Percentiles rank a stretch among this genome's conserved stretches.
Evolutionary conservation across 352 stramenopile genomes (phyloP).

Genomic region (Aphanomyces astaci): DNA sequence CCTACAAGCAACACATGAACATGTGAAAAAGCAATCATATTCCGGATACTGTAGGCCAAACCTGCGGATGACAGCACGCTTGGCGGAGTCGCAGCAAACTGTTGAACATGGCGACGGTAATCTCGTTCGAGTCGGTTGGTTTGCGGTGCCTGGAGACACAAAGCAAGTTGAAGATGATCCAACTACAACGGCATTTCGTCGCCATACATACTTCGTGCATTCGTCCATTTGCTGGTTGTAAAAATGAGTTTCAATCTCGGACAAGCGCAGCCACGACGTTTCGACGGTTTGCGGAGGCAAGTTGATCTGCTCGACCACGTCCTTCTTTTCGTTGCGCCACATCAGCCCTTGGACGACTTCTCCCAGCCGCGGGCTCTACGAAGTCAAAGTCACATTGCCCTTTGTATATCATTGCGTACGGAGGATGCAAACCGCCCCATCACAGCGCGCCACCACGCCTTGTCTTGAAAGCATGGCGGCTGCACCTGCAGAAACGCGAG

Average conservation of each 20-base stretch:
- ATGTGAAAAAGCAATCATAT: conserved; percentile 14
- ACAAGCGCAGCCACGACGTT: conserved; percentile 58
- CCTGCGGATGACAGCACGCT: conserved; percentile 89
- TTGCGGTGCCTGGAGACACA: conserved; percentile 36
- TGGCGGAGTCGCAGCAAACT: conserved; percentile 79
- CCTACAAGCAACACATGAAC: conserved; percentile 22
- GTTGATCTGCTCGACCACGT: conserved; percentile 56
- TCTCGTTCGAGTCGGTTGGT: conserved; percentile 25
- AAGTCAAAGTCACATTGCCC: too few relatives aligned
- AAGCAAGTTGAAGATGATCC: too few relatives aligned
- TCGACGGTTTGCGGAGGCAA: conserved; percentile 51
- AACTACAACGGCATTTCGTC: too few relatives aligned
- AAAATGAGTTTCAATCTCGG: conserved; percentile 66
- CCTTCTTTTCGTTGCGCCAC: conserved; percentile 72
- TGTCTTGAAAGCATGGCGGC: conserved; percentile 40
- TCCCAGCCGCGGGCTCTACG: neutral
- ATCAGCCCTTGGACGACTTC: conserved; percentile 36
- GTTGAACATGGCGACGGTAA: conserved; percentile 40
- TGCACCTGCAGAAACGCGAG: conserved; percentile 59
- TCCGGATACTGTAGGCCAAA: conserved; percentile 55
- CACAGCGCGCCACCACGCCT: conserved; percentile 32
- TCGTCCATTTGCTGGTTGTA: conserved; percentile 60
- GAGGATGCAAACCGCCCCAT: conserved; percentile 24
- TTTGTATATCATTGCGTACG: neutral
- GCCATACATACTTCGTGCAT: conserved; percentile 36